Evolutionary conservation across 306 rosid genomes (phyloP).

Genomic region (Biancaea sappan): DNA sequence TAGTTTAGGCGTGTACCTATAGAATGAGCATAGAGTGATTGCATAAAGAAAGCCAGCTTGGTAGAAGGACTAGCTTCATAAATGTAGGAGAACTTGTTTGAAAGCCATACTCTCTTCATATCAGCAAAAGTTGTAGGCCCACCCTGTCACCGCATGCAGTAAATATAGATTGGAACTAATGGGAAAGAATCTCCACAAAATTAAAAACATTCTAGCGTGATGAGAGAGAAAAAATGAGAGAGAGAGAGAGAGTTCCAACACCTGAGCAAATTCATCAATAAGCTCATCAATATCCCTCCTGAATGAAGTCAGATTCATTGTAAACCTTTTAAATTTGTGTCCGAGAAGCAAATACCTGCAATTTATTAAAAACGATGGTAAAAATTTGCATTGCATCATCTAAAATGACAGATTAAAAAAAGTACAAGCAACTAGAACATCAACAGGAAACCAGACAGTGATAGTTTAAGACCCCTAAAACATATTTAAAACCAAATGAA

Average conservation of each 20-base stretch:
- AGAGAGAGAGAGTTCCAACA: constrained; percentile 13
- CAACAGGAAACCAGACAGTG: not conserved
- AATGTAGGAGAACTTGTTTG: constrained; percentile 78
- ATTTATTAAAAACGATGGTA: not conserved
- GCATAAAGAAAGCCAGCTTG: constrained; percentile 87
- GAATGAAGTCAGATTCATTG: constrained; percentile 55
- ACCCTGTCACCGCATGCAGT: constrained; percentile 40
- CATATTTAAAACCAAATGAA: not conserved
- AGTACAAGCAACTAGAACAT: constrained; percentile 1
- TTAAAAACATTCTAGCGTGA: constrained; percentile 9
- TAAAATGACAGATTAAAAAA: not conserved
- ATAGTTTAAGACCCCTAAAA: not conserved
- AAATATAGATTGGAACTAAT: constrained; percentile 23
- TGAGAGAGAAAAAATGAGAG: not conserved
- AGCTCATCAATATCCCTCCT: constrained; percentile 81
- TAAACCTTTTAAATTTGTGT: constrained; percentile 16
- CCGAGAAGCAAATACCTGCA: not conserved
- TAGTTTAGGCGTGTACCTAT: constrained; percentile 52
- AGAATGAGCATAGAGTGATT: constrained; percentile 74
- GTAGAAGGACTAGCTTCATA: constrained; percentile 70
- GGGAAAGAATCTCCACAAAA: not conserved
- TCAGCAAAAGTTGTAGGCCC: constrained; percentile 62
- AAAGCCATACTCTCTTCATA: constrained; percentile 82
- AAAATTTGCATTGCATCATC: not conserved
- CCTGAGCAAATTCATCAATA: constrained; percentile 61